Percentiles rank a stretch among this genome's conserved stretches.
Evolutionary conservation across 1,284 basidiomycete genomes (phyloP).

Genomic region (Veloporphyrellus conicus): DNA sequence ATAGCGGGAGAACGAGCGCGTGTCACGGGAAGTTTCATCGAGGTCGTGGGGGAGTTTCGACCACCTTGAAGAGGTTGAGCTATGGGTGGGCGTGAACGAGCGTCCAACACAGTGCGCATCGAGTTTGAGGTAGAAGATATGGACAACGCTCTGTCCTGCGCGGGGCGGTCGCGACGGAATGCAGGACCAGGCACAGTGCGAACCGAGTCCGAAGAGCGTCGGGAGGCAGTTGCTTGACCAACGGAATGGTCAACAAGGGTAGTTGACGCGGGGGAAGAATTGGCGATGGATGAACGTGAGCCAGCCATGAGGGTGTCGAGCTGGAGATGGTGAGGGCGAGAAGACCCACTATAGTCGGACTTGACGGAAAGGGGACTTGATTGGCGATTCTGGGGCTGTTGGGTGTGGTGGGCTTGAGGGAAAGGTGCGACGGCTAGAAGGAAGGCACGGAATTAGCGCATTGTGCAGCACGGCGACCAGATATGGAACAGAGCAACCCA

Average conservation of each 20-base stretch:
- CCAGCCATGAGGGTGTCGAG: conserved; percentile 42
- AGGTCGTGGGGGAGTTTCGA: conserved; percentile 50
- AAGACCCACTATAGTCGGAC: conserved; percentile 27
- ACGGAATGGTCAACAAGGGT: conserved; percentile 44
- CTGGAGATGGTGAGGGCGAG: conserved; percentile 44
- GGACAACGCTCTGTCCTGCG: conserved; percentile 69
- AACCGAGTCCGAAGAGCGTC: conserved; percentile 55
- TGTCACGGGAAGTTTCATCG: conserved; percentile 35
- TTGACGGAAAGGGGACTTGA: conserved; percentile 34
- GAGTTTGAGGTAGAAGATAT: conserved; percentile 60
- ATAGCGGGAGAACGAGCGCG: conserved; percentile 64
- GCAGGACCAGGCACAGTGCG: conserved; percentile 44
- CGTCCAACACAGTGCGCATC: conserved; percentile 34
- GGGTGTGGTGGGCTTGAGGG: conserved; percentile 24
- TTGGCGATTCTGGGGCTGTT: conserved; percentile 31
- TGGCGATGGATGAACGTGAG: conserved; percentile 39
- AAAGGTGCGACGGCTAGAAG: conserved; percentile 25
- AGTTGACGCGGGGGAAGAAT: conserved; percentile 53
- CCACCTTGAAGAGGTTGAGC: conserved; percentile 34
- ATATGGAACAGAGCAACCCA: conserved; percentile 30
- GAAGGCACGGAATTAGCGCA: conserved; percentile 28
- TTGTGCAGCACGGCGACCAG: conserved; percentile 25
- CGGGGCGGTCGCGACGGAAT: conserved; percentile 51
- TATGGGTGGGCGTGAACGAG: conserved; percentile 40
- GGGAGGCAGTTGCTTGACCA: conserved; percentile 26